Evolutionary conservation across 345 rosid genomes (phyloP), one percentile per base, ranked within the genome.

Genomic region (Mallotus nudiflorus): DNA sequence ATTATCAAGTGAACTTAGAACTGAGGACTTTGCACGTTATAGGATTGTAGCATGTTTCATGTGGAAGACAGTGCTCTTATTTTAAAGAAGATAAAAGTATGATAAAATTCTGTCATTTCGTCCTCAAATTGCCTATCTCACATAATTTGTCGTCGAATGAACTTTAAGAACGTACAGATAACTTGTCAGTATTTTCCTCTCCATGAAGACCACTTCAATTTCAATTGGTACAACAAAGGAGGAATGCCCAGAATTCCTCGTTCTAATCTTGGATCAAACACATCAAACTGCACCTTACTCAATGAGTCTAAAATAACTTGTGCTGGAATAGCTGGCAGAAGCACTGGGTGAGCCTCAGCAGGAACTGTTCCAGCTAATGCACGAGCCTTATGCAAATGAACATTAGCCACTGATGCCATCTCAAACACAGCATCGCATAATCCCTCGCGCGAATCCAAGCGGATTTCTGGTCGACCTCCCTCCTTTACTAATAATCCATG

Each of bases 401-500:
- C 82, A 76, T 94, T 90, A 53, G 98, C 97, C 3, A 89, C 86
- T 2, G 96, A 91, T 31, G 97, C 98, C 74, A 94, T 90, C 71
- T 91, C 98, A 73, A 86, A 91, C 51, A 91, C 90, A 0, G 82
- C 92, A 45, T 85, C 82, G 40, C 85, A 78, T 57, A 90, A 78
- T 31, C 89, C 83, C 76, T 90, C 91, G 10, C 85, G 87, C 40
- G 88, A 83, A 72, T 91, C 92, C 56, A 90, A 40, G 67, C 63
- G 82, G 44, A 91, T 81, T 73, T 87, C 95, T 9, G 73, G 70
- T 13, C 79, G 83, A 25, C 88, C 92, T 3, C 92, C 91, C 66
- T 85, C 86, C 73, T 86, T 80, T 1, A 85, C 87, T 58, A 91
- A 74, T 65, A 94, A 51, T 0, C 96, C 89, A 52, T 94, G 92